Evolutionary conservation across 140 eudicot species (phyloP), one percentile per base, ranked within the genome.

Genomic region (Cichorium intybus): DNA sequence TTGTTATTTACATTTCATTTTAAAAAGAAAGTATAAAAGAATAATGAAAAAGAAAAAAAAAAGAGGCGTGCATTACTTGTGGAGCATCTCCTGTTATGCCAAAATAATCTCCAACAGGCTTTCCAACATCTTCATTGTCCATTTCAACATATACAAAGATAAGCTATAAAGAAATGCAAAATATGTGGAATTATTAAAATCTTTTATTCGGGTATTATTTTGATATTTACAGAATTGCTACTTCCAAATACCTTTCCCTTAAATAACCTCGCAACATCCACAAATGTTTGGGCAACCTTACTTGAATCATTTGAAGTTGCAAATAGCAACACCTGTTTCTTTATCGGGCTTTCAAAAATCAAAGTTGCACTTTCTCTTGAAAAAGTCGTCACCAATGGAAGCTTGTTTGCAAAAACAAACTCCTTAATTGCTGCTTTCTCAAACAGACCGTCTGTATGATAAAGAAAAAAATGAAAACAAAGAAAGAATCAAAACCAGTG

Each of bases 111-210:
- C 92, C 79, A 11, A 92, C 92, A 29, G 96, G 96, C 64, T 76
- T 85, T 24, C 98, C 98, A 41, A 73, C 79, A 60, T 92, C 98
- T 76, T 88, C 98, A 22, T 92, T 79, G 79, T 85, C 98, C 79
- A 77, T 37, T 33, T 92, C 82, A 71, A 92, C 96, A 60, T 68
- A 75, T 51, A 92, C 95, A 78, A 85, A 92, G 45, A 87, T 77
- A 75, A 92, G 84, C 98, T 92, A 83, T 59, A 33, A 33, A 11
- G 22, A 56, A 52, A 65, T 29, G 4, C 10, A 37, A 11, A 43
- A 43, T 2, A 62, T 15, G 4, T 24, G 27, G 24, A 33, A 21
- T 35, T n/a, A 57, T 15, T 24, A 60, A 39, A 39, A 18, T 56
- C 49, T 43, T 26, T 28, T 4, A n/a, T 18, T 10, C 26, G 20